Evolutionary conservation across 345 rosid species (phyloP), one percentile per base, ranked within the genome.

Genomic region (Sisymbrium irio): DNA sequence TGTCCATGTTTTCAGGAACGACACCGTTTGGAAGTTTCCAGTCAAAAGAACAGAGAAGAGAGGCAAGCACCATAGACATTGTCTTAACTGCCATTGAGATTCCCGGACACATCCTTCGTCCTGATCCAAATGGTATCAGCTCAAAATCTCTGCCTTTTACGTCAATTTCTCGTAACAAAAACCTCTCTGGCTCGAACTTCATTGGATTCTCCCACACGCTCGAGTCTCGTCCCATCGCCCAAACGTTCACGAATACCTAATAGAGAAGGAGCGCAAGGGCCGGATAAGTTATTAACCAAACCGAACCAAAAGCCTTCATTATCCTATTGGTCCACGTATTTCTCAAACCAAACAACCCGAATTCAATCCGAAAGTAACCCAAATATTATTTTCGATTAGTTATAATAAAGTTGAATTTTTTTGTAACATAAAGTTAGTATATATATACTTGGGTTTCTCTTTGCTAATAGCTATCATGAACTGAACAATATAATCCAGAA

Each of bases 211-310:
- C 66, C 85, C 85, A 82, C 9, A 67, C 50, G 18, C 3, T 67
- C 9, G 84, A 8, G 55, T 85, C 84, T 14, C 81, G 50, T 41
- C 87, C 85, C 4, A 82, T 78, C 3, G 76, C 77, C 82, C 82
- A 80, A 0, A 53, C 64, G 30, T 80, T 82, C 39, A 85, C 79
- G 0, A 78, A 22, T n/a, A 85, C 73, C 61, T 82, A 65, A 22
- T 57, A 76, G 25, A 60, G 42, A 37, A 10, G 7, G 5, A 36
- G 14, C 13, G 1, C 3, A 25, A 10, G n/a, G 35, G 55, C n/a
- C n/a, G n/a, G 17, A 14, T 42, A n/a, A 6, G 32, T 50, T 50
- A 22, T 30, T 2, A 19, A 47, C 56, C 56, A n/a, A 22, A 10
- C 55, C 28, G 13, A 42, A 42, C 18, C 17, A 42, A 42, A 49